Conservation (phyloP, 305 asterid genomes). For the Nicotiana rustica region DNA sequence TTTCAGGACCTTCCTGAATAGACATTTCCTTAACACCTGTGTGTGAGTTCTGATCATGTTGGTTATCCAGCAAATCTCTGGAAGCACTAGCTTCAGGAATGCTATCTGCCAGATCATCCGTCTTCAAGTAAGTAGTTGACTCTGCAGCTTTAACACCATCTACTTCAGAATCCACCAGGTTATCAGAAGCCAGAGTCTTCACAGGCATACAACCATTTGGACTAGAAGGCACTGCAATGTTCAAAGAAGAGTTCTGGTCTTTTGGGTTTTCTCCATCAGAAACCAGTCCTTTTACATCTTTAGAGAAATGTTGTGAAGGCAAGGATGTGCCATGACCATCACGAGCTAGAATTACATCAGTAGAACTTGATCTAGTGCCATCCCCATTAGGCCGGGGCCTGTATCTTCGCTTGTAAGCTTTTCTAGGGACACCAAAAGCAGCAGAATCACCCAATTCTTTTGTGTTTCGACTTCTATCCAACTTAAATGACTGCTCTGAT, state of each 20-base stretch:
- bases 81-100: constrained; percentile 55
- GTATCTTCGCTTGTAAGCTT: constrained; percentile 85
- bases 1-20: constrained; percentile 49
- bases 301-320: constrained; percentile 57
- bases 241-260: constrained; percentile 48
- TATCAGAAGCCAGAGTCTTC: constrained; percentile 46
- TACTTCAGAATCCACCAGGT: constrained; percentile 29
- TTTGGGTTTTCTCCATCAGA: constrained; percentile 58
- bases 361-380: constrained; percentile 67
- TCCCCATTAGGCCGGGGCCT: constrained; percentile 83
- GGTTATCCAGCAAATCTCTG: constrained; percentile 46
- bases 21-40: constrained; percentile 51
- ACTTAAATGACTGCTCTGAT: constrained; percentile 56
- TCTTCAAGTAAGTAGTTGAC: constrained; percentile 53
- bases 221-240: constrained; percentile 51
- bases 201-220: constrained; percentile 50
- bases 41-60: constrained; percentile 49
- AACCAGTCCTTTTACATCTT: constrained; percentile 53
- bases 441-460: constrained; percentile 72
- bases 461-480: constrained; percentile 55
- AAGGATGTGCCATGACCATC: constrained; percentile 62
- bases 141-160: constrained; percentile 54
- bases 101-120: constrained; percentile 45
- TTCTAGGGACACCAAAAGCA: constrained; percentile 69
- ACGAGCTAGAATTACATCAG: constrained; percentile 60